Base-by-base conservation (phyloP, 331 rosid genomes). In the Malus hybrid region DNA sequence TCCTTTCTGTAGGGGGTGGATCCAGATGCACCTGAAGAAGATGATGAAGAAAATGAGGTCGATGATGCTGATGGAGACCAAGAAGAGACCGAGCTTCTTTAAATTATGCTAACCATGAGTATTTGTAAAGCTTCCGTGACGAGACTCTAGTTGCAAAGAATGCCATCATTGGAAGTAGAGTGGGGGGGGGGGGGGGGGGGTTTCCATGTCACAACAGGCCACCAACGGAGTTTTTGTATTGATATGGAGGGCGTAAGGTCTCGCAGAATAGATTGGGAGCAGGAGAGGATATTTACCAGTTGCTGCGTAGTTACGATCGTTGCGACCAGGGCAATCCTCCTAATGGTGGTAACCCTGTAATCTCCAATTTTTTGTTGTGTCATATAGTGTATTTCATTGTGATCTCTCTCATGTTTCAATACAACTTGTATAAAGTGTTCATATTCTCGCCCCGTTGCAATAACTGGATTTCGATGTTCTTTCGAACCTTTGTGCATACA, bases 11-110 rank as follows among this genome's bases (percentile, higher is more conserved):
- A 95, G 99, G 99, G 97, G 50, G 93, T 92, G 59, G 97, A 95
- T 84, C 99, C 99, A 16, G 99, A 95, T 87, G 99, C 99, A 80
- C 96, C 97, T 9, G 99, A 95, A 84, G 97, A 94, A 63, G 99
- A 95, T 27, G 99, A 95, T 27, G 99, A 95, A 76, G 97, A 92
- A 77, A 94, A 92, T 27, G 99, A 95, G 77, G 93, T 90, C 8
- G 99, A 95, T 66, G 99, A 95, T 80, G 97, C 86, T 1, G 99
- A 92, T 39, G 97, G 89, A 81, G 99, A 95, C 86, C 99, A 89
- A 87, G 99, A 95, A 24, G 99, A 95, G 78, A 48, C 91, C 6
- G 99, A 95, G 67, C 97, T 95, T 77, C 76, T 95, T 33, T 95
- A 85, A 87, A 36, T 77, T 42, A n/a, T 48, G 50, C 69, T 73